Evolutionary conservation across 768 basidiomycete genomes (phyloP), one percentile per base, ranked within the genome.

Genomic region (Trametes maxima): DNA sequence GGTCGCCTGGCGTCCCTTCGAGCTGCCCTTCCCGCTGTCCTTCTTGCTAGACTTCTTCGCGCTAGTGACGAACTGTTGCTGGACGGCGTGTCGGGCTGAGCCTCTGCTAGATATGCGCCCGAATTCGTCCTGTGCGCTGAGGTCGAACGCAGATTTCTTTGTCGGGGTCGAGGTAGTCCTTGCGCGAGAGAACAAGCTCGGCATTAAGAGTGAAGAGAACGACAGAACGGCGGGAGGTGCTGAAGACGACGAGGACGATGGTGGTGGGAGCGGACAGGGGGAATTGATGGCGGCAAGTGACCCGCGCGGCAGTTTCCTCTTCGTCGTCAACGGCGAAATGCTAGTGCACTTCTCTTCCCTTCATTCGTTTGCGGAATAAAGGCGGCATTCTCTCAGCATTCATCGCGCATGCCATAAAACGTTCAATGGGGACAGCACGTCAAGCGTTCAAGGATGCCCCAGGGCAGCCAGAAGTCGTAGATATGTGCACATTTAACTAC

Each of bases 131-230:
- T 74, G 74, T 62, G 67, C 57, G 61, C 67, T 64, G 47, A 70
- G 59, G 65, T 70, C 66, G 48, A 62, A 54, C 24, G 66, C 46
- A 2, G 65, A 43, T 61, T 65, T 72, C 70, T 67, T 72, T 46
- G 25, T 64, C 52, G 84, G 76, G 2, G 82, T 82, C 21, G 88
- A 88, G 57, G 77, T 79, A 49, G 87, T 87, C 54, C 88, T 82
- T 64, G 85, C 72, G 67, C 88, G 84, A 72, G 88, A 88, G 76
- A 90, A 90, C 75, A 89, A 71, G 74, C 85, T 87, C 78, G 83
- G 87, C 88, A 90, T 89, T 76, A 80, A 73, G 64, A 59, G 54
- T 63, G 58, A 55, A 61, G 62, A 59, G 64, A 39, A 59, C 42
- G 55, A 58, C 63, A 50, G 56, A 54, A 43, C 25, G 48, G 57